phyloP scores from a whole-genome alignment of 1,284 basidiomycete species.

The Cerioporus squamosus region DNA sequence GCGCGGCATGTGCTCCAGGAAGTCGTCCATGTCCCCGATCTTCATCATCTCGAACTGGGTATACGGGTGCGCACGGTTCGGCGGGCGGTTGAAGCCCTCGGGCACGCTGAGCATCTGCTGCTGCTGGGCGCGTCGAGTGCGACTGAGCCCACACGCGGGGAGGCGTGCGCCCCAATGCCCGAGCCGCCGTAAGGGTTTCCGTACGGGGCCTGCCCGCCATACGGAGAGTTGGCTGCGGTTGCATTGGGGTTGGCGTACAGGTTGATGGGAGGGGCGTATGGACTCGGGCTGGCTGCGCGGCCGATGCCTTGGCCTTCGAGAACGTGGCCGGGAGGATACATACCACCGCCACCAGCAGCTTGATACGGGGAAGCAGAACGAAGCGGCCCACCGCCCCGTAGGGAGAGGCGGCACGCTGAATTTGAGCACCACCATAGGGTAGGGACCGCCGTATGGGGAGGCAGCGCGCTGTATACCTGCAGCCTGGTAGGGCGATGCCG shows the following conservation, averaged over 20 bases:
- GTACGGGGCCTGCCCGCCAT: constrained; percentile 31
- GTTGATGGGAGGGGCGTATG: constrained; percentile 20
- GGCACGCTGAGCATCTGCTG: constrained; percentile 59
- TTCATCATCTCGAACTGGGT: constrained; percentile 71
- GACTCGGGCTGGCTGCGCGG: constrained; percentile 30
- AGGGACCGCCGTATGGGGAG: too few species aligned
- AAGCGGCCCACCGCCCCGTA: constrained; percentile 31
- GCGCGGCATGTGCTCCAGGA: constrained; percentile 63
- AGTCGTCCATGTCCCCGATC: constrained; percentile 74
- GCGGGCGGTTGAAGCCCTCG: constrained; percentile 71
- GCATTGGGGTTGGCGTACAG: constrained; percentile 16
- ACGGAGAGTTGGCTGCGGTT: constrained; percentile 20
- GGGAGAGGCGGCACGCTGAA: constrained; percentile 36
- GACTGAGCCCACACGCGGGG: constrained; percentile 27
- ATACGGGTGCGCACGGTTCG: constrained; percentile 68
- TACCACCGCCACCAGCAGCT: constrained; percentile 12
- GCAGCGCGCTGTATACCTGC: constrained; percentile 31
- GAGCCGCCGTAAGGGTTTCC: constrained; percentile 1
- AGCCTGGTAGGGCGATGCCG: constrained; percentile 28
- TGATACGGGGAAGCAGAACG: constrained; percentile 32
- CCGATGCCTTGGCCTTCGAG: constrained; percentile 30
- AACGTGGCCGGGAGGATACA: constrained; percentile 31
- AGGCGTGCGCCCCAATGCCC: constrained; percentile 19
- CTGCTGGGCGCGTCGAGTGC: constrained; percentile 35
- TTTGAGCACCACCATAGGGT: constrained; percentile 16